These are phyloP conservation scores for Trichomonascaceae sp. DNA, from an alignment of 1,139 yeast species.

Conservation along the genomic window DNA sequence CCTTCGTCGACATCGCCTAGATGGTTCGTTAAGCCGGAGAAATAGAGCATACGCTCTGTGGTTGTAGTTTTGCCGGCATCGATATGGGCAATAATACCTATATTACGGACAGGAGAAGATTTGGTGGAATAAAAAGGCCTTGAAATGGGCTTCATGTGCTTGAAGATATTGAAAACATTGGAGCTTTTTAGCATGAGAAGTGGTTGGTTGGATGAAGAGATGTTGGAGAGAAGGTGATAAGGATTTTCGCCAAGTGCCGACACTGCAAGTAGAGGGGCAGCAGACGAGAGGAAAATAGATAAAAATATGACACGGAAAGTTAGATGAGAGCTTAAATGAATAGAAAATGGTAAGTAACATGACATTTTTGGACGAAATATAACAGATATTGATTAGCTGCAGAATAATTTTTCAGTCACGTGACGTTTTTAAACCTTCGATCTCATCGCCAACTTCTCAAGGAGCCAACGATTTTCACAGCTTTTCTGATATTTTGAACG, in stretches of 20 bases:
- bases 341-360: background rate
- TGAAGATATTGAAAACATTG: background rate
- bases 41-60: constrained; percentile 85
- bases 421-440: background rate
- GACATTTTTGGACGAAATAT: background rate
- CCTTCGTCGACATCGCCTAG: constrained; percentile 97
- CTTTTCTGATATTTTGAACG: background rate
- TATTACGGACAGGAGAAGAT: constrained; percentile 45
- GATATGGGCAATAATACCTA: constrained; percentile 80
- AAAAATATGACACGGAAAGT: background rate
- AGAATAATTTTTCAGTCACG: background rate
- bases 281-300: background rate
- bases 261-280: background rate
- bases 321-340: too few species aligned
- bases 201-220: background rate
- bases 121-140: constrained; percentile 6
- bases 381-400: too few species aligned
- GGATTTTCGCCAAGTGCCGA: background rate
- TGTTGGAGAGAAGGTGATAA: background rate
- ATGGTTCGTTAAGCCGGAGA: constrained; percentile 70
- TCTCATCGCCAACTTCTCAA: background rate
- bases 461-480: background rate
- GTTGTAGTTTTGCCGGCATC: constrained; percentile 89
- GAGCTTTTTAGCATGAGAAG: background rate
- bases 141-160: background rate